These are phyloP conservation scores for Ambrosiella cleistominuta DNA, from an alignment of 2,329 filamentous ascomycete genomes.

Conservation along the genomic window DNA sequence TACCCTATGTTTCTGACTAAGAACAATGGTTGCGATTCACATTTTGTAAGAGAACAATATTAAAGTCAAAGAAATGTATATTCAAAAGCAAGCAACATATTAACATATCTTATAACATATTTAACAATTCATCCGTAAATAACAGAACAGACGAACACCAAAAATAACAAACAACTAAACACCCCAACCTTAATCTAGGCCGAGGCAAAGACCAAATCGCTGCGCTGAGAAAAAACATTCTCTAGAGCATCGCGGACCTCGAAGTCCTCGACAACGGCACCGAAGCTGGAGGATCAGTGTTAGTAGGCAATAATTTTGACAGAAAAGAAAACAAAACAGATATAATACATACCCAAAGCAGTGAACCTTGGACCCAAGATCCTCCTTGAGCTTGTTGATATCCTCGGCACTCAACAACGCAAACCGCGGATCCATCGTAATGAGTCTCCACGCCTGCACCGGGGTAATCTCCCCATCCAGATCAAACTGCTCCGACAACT, in stretches of 20 bases:
- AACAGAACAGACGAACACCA: neutral
- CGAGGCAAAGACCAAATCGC: neutral
- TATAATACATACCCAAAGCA: conserved; percentile 64
- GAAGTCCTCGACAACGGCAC: conserved; percentile 47
- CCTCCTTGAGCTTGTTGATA: conserved; percentile 52
- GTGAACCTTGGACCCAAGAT: conserved; percentile 62
- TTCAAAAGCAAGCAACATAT: neutral
- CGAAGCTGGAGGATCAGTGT: conserved; percentile 28
- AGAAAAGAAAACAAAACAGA: conserved; percentile 2
- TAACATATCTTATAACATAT: neutral
- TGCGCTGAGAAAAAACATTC: conserved; percentile 27
- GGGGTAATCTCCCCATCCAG: conserved; percentile 82
- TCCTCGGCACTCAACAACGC: conserved; percentile 48
- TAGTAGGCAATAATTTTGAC: conserved; percentile 2
- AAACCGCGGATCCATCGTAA: conserved; percentile 55
- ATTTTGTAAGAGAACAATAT: no score
- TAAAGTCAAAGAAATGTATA: neutral
- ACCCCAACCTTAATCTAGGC: neutral
- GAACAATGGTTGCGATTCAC: no score
- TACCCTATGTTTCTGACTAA: neutral
- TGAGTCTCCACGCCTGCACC: conserved; percentile 82
- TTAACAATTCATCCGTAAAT: neutral
- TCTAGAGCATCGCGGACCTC: conserved; percentile 64
- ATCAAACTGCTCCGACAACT: conserved; percentile 66
- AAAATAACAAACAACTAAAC: neutral